These are phyloP conservation scores for Hymenotorrendiella dingleyae DNA, from an alignment of 2,329 filamentous ascomycete genomes.

Conservation along the genomic window DNA sequence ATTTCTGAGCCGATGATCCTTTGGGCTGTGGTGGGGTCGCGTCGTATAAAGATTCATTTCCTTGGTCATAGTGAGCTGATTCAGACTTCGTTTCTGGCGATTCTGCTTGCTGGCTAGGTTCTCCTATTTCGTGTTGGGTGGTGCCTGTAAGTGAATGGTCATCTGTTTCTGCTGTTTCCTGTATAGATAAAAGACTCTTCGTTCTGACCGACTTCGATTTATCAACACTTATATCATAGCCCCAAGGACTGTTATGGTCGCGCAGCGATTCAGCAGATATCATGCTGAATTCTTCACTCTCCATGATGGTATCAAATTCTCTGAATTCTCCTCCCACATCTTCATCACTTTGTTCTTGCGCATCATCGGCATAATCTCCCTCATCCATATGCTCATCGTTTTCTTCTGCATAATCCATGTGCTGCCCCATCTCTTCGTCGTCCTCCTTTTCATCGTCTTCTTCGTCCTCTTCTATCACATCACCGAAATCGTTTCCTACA, in stretches of 20 bases:
- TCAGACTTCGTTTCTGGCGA: slow-evolving; percentile 11
- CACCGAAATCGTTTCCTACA: no score
- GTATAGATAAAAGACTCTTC: slow-evolving; percentile 12
- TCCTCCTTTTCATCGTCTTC: neutral
- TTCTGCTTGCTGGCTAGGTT: slow-evolving; percentile 16
- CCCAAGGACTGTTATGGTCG: slow-evolving; percentile 32
- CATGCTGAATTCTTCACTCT: slow-evolving; percentile 53
- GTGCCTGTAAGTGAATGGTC: slow-evolving; percentile 26
- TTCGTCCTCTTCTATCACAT: slow-evolving; percentile 1
- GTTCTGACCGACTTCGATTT: slow-evolving; percentile 7
- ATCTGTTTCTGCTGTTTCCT: slow-evolving; percentile 4
- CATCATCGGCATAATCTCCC: slow-evolving; percentile 3
- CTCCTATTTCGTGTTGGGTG: slow-evolving; percentile 19
- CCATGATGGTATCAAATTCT: slow-evolving; percentile 49
- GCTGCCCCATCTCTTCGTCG: neutral
- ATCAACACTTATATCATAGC: slow-evolving; percentile 17
- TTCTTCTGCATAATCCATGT: neutral
- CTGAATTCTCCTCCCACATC: slow-evolving; percentile 33
- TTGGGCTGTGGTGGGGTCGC: slow-evolving; percentile 6
- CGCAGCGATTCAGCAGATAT: slow-evolving; percentile 48
- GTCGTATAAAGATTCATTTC: slow-evolving; percentile 15
- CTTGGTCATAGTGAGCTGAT: slow-evolving; percentile 11
- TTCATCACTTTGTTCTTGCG: slow-evolving; percentile 31
- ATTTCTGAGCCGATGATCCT: slow-evolving; percentile 16
- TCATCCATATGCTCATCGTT: slow-evolving; percentile 4